These are phyloP conservation scores for Phytophthora fragariae DNA, from an alignment of 352 stramenopile genomes.

Conservation along the genomic window DNA sequence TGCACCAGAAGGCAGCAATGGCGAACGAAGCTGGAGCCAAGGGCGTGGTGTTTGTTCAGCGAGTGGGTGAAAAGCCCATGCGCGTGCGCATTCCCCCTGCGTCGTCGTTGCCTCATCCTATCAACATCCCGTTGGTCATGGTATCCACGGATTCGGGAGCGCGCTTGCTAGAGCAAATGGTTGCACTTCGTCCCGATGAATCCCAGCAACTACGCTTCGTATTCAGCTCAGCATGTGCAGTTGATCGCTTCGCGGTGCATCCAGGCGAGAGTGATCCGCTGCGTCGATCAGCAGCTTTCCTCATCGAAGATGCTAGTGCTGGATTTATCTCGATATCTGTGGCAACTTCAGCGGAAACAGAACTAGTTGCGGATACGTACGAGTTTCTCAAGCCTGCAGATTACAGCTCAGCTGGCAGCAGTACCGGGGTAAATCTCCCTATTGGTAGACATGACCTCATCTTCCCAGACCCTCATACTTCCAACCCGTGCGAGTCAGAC, in stretches of 20 bases:
- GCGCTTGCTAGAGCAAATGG: conserved; percentile 53
- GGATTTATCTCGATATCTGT: conserved; percentile 65
- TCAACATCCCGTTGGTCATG: conserved; percentile 71
- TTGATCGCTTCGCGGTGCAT: conserved; percentile 56
- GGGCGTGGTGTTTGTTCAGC: conserved; percentile 71
- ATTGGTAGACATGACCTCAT: conserved; percentile 55
- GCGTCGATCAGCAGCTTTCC: conserved; percentile 45
- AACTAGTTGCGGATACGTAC: conserved; percentile 43
- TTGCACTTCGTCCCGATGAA: conserved; percentile 35
- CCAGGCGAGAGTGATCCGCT: conserved; percentile 47
- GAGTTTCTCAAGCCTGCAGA: conserved; percentile 52
- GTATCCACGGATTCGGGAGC: conserved; percentile 67
- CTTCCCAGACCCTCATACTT: conserved; percentile 33
- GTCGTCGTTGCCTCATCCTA: conserved; percentile 48
- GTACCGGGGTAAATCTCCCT: conserved; percentile 39
- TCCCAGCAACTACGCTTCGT: conserved; percentile 60
- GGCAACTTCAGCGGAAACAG: conserved; percentile 47
- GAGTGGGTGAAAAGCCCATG: conserved; percentile 60
- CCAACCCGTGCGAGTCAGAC: conserved; percentile 49
- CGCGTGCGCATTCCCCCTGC: conserved; percentile 53
- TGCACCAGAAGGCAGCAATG: conserved; percentile 72
- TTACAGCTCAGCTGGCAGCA: conserved; percentile 22
- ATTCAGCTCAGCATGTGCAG: conserved; percentile 56
- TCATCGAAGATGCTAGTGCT: conserved; percentile 49
- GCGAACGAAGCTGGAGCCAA: conserved; percentile 64